phyloP scores from a whole-genome alignment of 179 eudicot genomes.

The Vitellaria paradoxa region DNA sequence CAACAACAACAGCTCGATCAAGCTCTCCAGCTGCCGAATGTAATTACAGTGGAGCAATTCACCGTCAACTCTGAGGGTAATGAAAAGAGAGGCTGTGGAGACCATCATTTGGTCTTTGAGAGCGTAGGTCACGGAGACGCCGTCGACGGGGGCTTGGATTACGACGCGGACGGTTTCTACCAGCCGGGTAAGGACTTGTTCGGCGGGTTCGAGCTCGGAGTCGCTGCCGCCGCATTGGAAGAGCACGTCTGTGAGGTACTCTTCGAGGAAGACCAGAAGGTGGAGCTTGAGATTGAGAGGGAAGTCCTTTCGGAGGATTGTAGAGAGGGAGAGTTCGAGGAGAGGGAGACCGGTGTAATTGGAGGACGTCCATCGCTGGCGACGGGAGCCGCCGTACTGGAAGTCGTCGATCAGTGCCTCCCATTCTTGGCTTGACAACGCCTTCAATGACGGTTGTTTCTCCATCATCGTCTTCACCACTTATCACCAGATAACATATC shows the following conservation, averaged over 20 bases:
- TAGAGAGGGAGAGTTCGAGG: constrained; percentile 58
- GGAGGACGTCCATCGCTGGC: constrained; percentile 36
- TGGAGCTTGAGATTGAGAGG: constrained; percentile 49
- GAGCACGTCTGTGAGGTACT: constrained; percentile 26
- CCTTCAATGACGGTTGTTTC: constrained; percentile 25
- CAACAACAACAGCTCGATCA: constrained; percentile 58
- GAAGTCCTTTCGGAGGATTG: constrained; percentile 57
- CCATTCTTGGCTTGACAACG: constrained; percentile 63
- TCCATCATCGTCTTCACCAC: constrained; percentile 12
- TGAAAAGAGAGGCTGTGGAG: constrained; percentile 46
- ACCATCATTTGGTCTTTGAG: constrained; percentile 74
- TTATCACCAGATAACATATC: too few species aligned
- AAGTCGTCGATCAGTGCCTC: constrained; percentile 76
- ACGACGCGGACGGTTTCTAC: constrained; percentile 43
- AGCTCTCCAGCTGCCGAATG: constrained; percentile 36
- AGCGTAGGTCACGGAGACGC: constrained; percentile 32
- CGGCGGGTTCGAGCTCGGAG: constrained; percentile 4
- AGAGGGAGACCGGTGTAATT: constrained; percentile 41
- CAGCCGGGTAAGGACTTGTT: constrained; percentile 27
- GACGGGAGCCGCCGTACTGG: constrained; percentile 48
- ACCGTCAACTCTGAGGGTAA: constrained; percentile 20
- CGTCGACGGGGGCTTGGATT: constrained; percentile 61
- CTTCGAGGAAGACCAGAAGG: constrained; percentile 45
- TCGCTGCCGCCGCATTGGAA: background rate
- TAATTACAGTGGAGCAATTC: constrained; percentile 4